Evolutionary conservation across 108 stramenopile species (phyloP), one percentile per base, ranked within the genome.

Genomic region (Cyclotella sp.): DNA sequence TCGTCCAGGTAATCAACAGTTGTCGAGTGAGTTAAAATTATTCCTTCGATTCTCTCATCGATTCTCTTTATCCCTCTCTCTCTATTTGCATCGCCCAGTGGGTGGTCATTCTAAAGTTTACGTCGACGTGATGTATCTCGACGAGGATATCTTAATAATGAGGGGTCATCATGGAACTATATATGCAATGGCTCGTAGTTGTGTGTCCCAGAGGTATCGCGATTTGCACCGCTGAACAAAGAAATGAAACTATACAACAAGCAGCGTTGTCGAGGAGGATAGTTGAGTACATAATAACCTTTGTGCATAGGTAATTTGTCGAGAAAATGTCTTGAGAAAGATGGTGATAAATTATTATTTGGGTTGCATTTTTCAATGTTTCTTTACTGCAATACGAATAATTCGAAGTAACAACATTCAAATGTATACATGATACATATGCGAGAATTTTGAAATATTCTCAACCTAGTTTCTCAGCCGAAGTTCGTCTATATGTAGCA

Each of bases 21-120:
- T 5, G 34, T 34, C 6, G 34, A 34, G 6, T 34, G 34, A 34
- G 34, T 34, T 34, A 6, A 34, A 34, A 34, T 34, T 6, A 34
- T 34, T 34, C 4, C 34, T 5, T 34, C 34, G 6, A 6, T 34
- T 2, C 34, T 34, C 34, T 34, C 34, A 34, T 34, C 34, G 34
- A 34, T 6, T 34, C 34, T 34, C 34, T 34, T 6, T 2, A 34
- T 34, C 2, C 6, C 34, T 34, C 34, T 34, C 34, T 34, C 6
- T 34, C 6, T 34, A 2, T 34, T 34, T 34, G 4, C 2, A 34
- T 34, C 34, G 6, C 34, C 34, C 34, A 12, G 59, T 89, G 11
- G 92, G 92, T 55, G 90, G 92, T 58, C 92, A 93, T 47, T 89
- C 86, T 13, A 81, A 83, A 58, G 90, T 85, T 47, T 90, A 85